Evolutionary conservation across 23 red algal species (phyloP), one percentile per base, ranked within the genome.

Genomic region (Gracilaria caudata): DNA sequence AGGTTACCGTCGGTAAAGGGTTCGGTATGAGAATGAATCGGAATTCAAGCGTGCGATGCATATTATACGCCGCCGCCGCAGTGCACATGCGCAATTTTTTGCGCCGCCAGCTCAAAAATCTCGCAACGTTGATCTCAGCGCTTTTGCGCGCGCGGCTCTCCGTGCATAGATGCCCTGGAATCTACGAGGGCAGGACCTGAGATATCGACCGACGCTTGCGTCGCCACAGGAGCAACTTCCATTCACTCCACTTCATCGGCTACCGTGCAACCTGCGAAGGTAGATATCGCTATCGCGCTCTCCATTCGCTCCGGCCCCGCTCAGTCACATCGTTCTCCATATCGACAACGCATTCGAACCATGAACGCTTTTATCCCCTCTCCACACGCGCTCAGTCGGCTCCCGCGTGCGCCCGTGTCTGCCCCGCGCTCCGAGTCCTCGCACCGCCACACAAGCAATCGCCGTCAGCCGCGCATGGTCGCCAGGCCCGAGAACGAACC

Each of bases 401-500:
- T 66, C 2, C 30, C 61, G 7, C 0, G 61, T 16, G 61, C 30
- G 29, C 13, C 30, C 8, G 6, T 35, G 0, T 35, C 25, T 66
- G 30, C 16, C 14, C 19, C 61, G 10, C 26, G 28, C 7, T 66
- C 61, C 10, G 30, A 33, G 13, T 30, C 61, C 26, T 36, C 61
- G 61, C 61, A 66, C 13, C 61, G 61, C 17, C 7, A 4, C 30
- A 24, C 0, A 66, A 35, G 61, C 29, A 66, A 30, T 30, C 61
- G 23, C 61, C 26, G 7, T 66, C 70, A 75, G 43, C 37, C 70
- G 17, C 40, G 70, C 17, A 93, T 93, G 90, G 80, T 93, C 11
- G 90, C 90, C 39, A 77, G 46, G 29, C 82, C 90, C 39, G 82
- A 93, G 71, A 93, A 93, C 74, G 90, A 93, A 57, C 90, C 90